Conservation (phyloP, 202 grass and related monocot genomes). For the Zizania palustris region DNA sequence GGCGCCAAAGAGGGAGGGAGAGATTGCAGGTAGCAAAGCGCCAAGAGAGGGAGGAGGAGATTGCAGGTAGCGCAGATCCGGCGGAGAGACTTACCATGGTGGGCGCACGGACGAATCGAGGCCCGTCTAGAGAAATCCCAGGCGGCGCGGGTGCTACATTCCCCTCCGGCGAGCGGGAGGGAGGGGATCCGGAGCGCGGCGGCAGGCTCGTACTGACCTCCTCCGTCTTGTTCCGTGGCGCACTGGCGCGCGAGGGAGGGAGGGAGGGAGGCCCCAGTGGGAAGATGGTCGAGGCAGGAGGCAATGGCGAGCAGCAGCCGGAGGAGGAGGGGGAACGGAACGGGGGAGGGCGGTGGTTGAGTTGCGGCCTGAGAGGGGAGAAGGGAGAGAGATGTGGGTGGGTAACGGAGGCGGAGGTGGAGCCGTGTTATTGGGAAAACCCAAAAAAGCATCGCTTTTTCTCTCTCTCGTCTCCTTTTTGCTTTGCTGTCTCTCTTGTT, state of each 20-base stretch:
- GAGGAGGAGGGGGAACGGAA: neutral
- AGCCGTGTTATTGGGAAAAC: no score
- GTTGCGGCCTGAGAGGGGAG: no score
- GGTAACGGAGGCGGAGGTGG: no score
- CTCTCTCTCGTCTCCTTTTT: no score
- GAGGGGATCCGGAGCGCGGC: conserved; percentile 3
- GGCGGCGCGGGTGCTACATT: conserved; percentile 46
- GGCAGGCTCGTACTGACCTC: neutral
- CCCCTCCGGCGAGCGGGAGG: conserved; percentile 14
- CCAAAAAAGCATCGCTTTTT: no score
- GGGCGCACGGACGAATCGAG: neutral
- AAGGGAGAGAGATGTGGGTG: no score
- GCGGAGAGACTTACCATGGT: conserved; percentile 48
- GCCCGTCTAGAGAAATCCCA: conserved; percentile 18
- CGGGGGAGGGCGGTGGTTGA: no score
- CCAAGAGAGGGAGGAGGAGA: neutral
- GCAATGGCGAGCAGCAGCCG: no score
- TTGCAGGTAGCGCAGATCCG: conserved; percentile 32
- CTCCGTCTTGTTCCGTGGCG: neutral
- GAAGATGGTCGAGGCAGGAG: no score
- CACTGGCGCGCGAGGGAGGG: no score
- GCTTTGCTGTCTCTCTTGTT: no score
- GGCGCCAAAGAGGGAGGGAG: neutral
- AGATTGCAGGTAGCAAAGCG: neutral
- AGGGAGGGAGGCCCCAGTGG: no score